phyloP scores from a whole-genome alignment of 805 yeast genomes.

The Hanseniaspora meyeri region DNA sequence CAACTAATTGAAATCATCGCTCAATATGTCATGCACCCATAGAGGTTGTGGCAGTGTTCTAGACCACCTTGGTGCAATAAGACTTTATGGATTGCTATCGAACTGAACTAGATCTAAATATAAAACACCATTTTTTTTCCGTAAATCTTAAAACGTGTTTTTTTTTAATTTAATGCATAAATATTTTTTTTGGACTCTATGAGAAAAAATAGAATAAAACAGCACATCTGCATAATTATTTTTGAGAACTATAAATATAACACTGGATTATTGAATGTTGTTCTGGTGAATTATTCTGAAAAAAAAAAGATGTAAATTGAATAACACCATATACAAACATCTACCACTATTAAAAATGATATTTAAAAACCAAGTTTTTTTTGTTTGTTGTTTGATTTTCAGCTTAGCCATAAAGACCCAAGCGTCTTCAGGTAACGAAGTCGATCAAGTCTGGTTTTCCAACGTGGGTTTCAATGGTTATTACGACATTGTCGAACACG shows the following conservation, averaged over 20 bases:
- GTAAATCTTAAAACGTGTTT: neutral
- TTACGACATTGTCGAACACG: constrained; percentile 23
- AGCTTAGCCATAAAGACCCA: neutral
- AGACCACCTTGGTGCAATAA: neutral
- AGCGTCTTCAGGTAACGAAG: constrained; percentile 14
- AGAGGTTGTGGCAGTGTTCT: neutral
- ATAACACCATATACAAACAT: neutral
- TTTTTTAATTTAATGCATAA: too few species aligned
- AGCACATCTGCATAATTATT: too few species aligned
- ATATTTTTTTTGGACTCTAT: too few species aligned
- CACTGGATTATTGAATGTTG: too few species aligned
- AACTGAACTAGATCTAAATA: neutral
- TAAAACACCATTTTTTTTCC: neutral
- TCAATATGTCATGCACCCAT: too few species aligned
- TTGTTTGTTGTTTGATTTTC: neutral
- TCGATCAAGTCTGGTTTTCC: constrained; percentile 20
- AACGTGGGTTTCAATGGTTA: constrained; percentile 28
- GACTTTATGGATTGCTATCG: neutral
- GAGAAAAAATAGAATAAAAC: neutral
- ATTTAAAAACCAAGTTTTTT: neutral
- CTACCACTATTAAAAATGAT: neutral
- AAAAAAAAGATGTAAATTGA: neutral
- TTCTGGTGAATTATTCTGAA: neutral
- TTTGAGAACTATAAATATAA: too few species aligned
- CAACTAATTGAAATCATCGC: too few species aligned